Evolutionary conservation across 768 basidiomycete genomes (phyloP).

Genomic region (Mrakia blollopis): DNA sequence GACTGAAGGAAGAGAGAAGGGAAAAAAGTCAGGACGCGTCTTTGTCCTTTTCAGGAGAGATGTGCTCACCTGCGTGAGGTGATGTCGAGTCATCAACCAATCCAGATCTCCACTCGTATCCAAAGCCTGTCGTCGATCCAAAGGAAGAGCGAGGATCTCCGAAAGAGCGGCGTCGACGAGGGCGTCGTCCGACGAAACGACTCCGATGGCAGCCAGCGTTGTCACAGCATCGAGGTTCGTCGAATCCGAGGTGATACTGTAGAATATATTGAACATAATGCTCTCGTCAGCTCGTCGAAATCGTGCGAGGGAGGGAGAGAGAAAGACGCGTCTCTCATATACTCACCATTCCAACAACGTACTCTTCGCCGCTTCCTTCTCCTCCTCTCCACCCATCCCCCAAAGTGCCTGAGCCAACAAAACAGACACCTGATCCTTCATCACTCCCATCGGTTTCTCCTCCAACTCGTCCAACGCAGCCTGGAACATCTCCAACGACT

Average conservation of each 20-base stretch:
- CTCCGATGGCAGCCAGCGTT: constrained; percentile 81
- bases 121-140: constrained; percentile 59
- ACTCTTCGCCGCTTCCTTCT: constrained; percentile 67
- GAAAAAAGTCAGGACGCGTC: neutral
- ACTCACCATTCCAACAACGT: constrained; percentile 76
- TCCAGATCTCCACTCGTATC: constrained; percentile 68
- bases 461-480: constrained; percentile 54
- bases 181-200: constrained; percentile 61
- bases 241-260: constrained; percentile 69
- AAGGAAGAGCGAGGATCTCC: constrained; percentile 66
- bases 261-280: neutral
- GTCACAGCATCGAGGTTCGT: constrained; percentile 78
- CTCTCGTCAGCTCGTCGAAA: neutral
- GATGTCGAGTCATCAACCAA: constrained; percentile 65
- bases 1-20: constrained; percentile 13
- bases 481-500: constrained; percentile 65
- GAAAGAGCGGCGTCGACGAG: constrained; percentile 81
- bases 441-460: constrained; percentile 35
- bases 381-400: constrained; percentile 71
- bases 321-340: neutral
- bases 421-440: constrained; percentile 67
- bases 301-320: neutral
- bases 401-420: constrained; percentile 81
- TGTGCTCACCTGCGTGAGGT: constrained; percentile 61
- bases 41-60: neutral